Base-by-base conservation (phyloP, 1,139 yeast genomes). In the Geotrichum carabidarum region DNA sequence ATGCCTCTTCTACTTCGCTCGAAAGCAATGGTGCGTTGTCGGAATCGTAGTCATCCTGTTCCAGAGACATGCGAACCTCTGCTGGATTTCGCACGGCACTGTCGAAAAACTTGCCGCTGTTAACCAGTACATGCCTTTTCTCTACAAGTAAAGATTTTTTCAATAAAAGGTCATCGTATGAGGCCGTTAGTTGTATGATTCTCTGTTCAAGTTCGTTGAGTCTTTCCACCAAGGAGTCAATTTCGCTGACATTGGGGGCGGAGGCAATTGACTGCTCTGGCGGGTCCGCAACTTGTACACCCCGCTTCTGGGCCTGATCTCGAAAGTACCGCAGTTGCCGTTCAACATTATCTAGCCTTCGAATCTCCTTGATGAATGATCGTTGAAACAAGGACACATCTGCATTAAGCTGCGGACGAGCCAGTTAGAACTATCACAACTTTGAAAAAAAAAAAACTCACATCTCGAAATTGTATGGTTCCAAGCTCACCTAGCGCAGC, bases 321-420 rank as follows among this genome's bases (percentile, higher is more conserved):
- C 53, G 51, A 48, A 68, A 59, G 51, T 58, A 59, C 44, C 79
- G 68, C 49, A 79, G 74, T 64, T 82, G 87, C 58, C 89, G 78
- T 67, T 83, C 80, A 1, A 80, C 77, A 59, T 82, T 80, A 63
- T 83, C 90, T 50, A 82, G 69, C 48, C 79, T 75, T 60, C 96
- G 79, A 56, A 90, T 80, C 64, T 93, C 98, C 62, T 78, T 79
- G 51, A 93, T 88, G 67, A 86, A 93, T 0, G 95, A 81, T 60
- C 98, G 78, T 71, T 91, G 97, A 71, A 93, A 94, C 3, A 90
- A 77, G 57, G 86, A 84, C 54, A 87, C 80, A 63, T 80, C 81
- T 49, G 84, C 76, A 70, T 93, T 93, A 71, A 93, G 77, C 63
- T 68, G 59, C 36, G 60, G 53, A 45, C 59, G 59, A 32, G 42